phyloP scores from a whole-genome alignment of 202 grass and related monocot species.

The Musa balbisiana region DNA sequence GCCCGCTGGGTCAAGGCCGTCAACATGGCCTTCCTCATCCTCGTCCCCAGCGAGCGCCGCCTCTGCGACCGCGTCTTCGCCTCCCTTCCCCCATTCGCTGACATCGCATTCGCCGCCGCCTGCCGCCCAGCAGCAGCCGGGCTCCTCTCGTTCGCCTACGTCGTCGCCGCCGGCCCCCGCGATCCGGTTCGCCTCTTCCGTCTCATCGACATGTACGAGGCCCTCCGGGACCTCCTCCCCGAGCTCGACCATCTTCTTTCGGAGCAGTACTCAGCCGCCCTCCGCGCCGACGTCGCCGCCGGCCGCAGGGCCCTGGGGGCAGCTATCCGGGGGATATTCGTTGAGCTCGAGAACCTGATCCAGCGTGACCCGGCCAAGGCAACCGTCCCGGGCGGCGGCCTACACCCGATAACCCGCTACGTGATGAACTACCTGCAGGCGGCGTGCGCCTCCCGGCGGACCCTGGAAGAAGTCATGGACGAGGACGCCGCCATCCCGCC shows the following conservation, averaged over 20 bases:
- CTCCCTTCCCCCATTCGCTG: conserved; percentile 46
- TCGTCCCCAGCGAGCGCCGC: conserved; percentile 75
- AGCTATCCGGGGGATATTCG: conserved; percentile 90
- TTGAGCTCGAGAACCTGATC: conserved; percentile 90
- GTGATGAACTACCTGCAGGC: conserved; percentile 90
- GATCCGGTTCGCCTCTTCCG: conserved; percentile 75
- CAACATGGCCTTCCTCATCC: conserved; percentile 82
- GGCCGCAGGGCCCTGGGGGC: conserved; percentile 52
- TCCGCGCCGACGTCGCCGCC: conserved; percentile 57
- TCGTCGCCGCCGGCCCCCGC: conserved; percentile 51
- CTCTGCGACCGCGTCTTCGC: conserved; percentile 77
- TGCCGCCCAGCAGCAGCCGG: conserved; percentile 47
- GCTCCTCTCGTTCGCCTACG: conserved; percentile 69
- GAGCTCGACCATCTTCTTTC: conserved; percentile 74
- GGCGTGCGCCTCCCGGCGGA: conserved; percentile 67
- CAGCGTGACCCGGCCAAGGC: conserved; percentile 70
- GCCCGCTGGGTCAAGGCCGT: conserved; percentile 65
- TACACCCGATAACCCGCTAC: conserved; percentile 90
- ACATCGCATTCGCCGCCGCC: conserved; percentile 68
- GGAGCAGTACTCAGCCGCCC: conserved; percentile 64
- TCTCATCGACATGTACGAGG: conserved; percentile 87
- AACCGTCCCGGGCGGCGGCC: conserved; percentile 51
- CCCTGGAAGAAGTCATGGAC: conserved; percentile 88
- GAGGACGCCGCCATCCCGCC: conserved; percentile 44
- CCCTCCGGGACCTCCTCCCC: conserved; percentile 64